Percentiles rank a stretch among this genome's conserved stretches.
Evolutionary conservation across 1,139 yeast genomes (phyloP).

Genomic region (Protomyces macrosporus): DNA sequence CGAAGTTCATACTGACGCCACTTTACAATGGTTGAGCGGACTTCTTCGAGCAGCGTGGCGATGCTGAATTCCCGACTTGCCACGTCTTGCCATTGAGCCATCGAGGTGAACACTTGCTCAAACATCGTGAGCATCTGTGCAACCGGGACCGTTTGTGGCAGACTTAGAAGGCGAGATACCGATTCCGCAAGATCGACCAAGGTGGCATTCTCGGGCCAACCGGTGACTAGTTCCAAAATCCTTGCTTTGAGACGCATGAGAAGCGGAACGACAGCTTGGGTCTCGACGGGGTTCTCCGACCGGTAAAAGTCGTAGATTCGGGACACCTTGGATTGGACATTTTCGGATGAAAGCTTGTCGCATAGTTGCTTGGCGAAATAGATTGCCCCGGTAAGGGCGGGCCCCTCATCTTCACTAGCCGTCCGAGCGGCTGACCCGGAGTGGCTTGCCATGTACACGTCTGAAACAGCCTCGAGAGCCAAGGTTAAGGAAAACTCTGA

Average conservation of each 20-base stretch:
- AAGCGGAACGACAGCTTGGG: conserved; percentile 39
- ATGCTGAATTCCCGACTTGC: conserved; percentile 76
- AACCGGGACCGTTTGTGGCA: conserved; percentile 63
- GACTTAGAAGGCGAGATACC: conserved; percentile 61
- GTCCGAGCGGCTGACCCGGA: too few species aligned
- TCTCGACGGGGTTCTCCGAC: conserved; percentile 59
- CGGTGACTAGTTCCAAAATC: conserved; percentile 49
- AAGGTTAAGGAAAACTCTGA: too few species aligned
- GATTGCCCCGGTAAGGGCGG: conserved; percentile 1
- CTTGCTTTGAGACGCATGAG: conserved; percentile 49
- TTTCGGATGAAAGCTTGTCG: neutral
- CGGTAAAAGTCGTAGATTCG: conserved; percentile 56
- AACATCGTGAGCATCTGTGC: conserved; percentile 73
- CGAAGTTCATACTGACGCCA: conserved; percentile 88
- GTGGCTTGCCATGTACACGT: too few species aligned
- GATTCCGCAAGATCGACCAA: conserved; percentile 61
- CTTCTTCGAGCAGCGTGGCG: conserved; percentile 49
- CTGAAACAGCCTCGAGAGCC: too few species aligned
- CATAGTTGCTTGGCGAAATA: conserved; percentile 1
- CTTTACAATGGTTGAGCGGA: conserved; percentile 66
- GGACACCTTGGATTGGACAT: neutral
- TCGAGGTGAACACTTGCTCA: conserved; percentile 76
- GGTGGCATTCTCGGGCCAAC: conserved; percentile 97
- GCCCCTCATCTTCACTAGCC: too few species aligned
- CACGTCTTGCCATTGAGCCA: conserved; percentile 90